A percentile compares a stretch with the other conserved stretches of the same genome.
Conservation (phyloP, 345 rosid genomes). For the Luvunga scandens region DNA sequence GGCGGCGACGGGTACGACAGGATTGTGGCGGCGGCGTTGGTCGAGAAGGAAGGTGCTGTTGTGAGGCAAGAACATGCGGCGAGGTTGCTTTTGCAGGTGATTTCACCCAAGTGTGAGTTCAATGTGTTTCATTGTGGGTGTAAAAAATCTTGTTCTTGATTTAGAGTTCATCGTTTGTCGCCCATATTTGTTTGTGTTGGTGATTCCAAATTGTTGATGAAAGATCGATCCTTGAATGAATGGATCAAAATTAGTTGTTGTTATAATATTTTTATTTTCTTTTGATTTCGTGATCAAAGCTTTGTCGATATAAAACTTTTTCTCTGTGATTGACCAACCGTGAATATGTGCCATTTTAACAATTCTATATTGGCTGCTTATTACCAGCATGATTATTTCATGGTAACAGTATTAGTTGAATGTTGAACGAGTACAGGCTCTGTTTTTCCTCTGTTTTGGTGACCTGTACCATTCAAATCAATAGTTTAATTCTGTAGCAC, state of each 20-base stretch:
- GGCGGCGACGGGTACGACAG: conserved; percentile 65
- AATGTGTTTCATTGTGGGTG: conserved; percentile 54
- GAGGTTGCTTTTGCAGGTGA: conserved; percentile 53
- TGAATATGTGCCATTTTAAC: neutral
- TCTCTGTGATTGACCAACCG: neutral
- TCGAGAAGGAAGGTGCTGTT: conserved; percentile 67
- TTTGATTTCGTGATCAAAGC: neutral
- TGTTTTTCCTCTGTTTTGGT: neutral
- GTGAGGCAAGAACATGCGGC: conserved; percentile 75
- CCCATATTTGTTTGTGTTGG: neutral
- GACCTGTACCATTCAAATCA: neutral
- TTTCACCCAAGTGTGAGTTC: conserved; percentile 74
- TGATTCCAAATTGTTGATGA: neutral
- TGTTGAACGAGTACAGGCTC: neutral
- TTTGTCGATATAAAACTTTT: too few relatives aligned
- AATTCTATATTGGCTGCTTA: neutral
- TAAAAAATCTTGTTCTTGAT: neutral
- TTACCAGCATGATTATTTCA: neutral
- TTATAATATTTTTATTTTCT: neutral
- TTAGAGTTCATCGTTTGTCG: neutral
- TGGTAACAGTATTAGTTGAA: neutral
- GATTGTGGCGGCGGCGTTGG: conserved; percentile 66
- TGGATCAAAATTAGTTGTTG: neutral
- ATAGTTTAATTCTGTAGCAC: neutral
- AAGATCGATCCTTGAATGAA: neutral